These are phyloP conservation scores for Grosmannia clavigera DNA, from an alignment of 2,329 filamentous ascomycete genomes.

Conservation along the genomic window DNA sequence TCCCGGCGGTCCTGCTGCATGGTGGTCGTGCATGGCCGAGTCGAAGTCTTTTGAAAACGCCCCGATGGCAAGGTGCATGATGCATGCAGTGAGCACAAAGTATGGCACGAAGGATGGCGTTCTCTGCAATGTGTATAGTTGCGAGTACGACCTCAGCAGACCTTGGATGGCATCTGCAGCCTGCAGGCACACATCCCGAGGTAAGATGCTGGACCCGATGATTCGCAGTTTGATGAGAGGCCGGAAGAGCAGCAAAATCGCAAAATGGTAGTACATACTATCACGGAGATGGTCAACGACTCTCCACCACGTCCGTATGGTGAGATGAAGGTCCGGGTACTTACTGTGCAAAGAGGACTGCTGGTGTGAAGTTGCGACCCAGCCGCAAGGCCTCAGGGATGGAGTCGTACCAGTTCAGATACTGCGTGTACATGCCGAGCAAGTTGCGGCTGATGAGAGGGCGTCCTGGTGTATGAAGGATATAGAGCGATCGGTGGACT, in stretches of 20 bases:
- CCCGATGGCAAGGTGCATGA: slow-evolving; percentile 46
- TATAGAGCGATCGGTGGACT: slow-evolving; percentile 57
- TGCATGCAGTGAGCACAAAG: slow-evolving; percentile 48
- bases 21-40: background rate
- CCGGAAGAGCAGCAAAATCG: slow-evolving; percentile 60
- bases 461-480: slow-evolving; percentile 58
- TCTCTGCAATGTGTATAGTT: slow-evolving; percentile 43
- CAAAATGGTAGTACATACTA: slow-evolving; percentile 60
- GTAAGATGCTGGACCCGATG: slow-evolving; percentile 49
- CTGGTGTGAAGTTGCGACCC: slow-evolving; percentile 58
- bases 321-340: slow-evolving; percentile 19
- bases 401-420: slow-evolving; percentile 57
- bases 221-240: slow-evolving; percentile 55
- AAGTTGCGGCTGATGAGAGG: slow-evolving; percentile 52
- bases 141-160: slow-evolving; percentile 42
- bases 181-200: slow-evolving; percentile 53
- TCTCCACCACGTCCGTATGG: no score
- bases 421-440: slow-evolving; percentile 53
- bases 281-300: background rate
- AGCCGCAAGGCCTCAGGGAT: slow-evolving; percentile 53
- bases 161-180: slow-evolving; percentile 48
- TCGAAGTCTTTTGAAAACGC: slow-evolving; percentile 18
- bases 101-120: slow-evolving; percentile 51
- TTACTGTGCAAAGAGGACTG: slow-evolving; percentile 63
- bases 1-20: background rate